Base-by-base conservation (phyloP, 352 stramenopile genomes). In the Phytophthora colocasiae region DNA sequence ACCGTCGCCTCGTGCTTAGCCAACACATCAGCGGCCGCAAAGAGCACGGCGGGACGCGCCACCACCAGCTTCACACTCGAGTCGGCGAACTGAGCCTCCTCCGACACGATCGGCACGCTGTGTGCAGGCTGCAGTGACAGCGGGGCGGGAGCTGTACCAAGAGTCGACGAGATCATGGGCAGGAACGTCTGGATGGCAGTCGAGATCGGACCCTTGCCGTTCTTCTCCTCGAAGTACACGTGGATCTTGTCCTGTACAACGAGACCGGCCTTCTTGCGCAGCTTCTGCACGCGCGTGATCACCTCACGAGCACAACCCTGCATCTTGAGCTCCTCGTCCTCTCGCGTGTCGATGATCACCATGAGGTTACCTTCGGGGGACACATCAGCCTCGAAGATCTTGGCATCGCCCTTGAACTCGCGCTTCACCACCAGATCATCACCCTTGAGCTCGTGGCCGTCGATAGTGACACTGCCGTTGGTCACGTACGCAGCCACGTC, bases 231-330 rank as follows among this genome's bases (percentile, higher is more conserved):
- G 55, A 96, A 98, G 81, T 98, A 99, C 5, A 99, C 93, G 65
- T 99, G 96, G 61, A 99, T 96, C 68, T 96, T 92, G 80, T 99
- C 97, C 66, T 91, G 89, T 34, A 98, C 75, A 53, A 97, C 91
- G 6, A 99, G 81, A 6, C 97, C 97, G 12, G 96, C 91, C 69
- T 91, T 95, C 82, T 99, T 99, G 38, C 98, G 87, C 50, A 99
- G 81, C 80, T 99, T 99, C 77, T 99, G 98, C 67, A 99, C 96
- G 39, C 94, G 91, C 67, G 98, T 99, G 61, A 99, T 97, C 47
- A 99, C 87, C 72, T 99, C 97, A 63, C 98, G 94, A 3, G 97
- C 92, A 59, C 90, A 92, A 49, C 96, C 97, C 59, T 98, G 89
- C 58, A 88, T 83, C 54, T 98, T 92, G 12, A 99, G 94, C 58